phyloP scores from a whole-genome alignment of 352 stramenopile species.

The Thalassiosira mediterranea region DNA sequence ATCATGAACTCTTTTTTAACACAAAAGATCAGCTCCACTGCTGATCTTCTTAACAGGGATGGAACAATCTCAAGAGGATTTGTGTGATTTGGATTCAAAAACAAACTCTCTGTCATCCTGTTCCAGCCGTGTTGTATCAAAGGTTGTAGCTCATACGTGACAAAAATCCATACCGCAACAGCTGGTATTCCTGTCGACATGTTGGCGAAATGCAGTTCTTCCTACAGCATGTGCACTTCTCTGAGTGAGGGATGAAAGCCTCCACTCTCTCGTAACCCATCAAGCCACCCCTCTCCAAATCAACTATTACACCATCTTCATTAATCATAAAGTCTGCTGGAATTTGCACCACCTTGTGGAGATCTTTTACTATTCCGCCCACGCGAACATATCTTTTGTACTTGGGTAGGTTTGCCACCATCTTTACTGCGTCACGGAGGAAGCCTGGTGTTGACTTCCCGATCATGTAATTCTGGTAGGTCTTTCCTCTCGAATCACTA shows the following conservation, averaged over 20 bases:
- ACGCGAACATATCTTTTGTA: neutral
- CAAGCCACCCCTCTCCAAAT: constrained; percentile 2
- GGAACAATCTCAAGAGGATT: too few species aligned
- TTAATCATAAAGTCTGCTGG: constrained; percentile 29
- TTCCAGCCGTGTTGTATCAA: too few species aligned
- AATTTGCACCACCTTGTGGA: neutral
- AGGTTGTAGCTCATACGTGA: too few species aligned
- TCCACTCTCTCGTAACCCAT: constrained; percentile 16
- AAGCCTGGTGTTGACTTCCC: neutral
- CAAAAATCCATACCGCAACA: too few species aligned
- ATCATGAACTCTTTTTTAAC: too few species aligned
- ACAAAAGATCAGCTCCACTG: too few species aligned
- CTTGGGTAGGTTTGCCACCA: neutral
- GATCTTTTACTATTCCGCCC: neutral
- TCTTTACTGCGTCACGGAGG: neutral
- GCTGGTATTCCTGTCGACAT: constrained; percentile 13
- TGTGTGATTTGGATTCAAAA: too few species aligned
- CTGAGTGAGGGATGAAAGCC: constrained; percentile 11
- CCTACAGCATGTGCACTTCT: constrained; percentile 17
- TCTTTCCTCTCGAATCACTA: constrained; percentile 8
- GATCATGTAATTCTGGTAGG: constrained; percentile 8
- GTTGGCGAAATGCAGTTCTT: constrained; percentile 13
- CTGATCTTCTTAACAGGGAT: too few species aligned
- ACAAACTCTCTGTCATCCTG: too few species aligned
- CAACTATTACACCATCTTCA: constrained; percentile 21